Base-by-base conservation (phyloP, 2,329 filamentous ascomycete genomes). In the Eurotiales sp. region DNA sequence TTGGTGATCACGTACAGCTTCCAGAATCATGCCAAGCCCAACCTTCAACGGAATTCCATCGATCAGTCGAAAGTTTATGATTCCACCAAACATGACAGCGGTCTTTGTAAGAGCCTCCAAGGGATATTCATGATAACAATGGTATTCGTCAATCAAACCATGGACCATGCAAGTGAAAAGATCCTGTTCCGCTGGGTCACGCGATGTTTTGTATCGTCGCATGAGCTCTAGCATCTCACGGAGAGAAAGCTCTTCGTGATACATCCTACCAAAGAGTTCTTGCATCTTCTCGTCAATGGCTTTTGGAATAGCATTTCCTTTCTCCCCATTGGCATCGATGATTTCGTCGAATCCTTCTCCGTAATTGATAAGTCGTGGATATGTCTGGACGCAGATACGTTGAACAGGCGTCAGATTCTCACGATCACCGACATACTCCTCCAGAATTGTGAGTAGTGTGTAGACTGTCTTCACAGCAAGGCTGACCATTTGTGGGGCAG, bases 111-210 rank as follows among this genome's bases (percentile, higher is more conserved):
- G 76, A 5, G 93, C 93, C 64, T 96, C 92, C n/a, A 96, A 77
- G 0, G 95, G 95, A 68, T 99, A 99, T 63, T 95, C 91, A 36
- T 87, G 83, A 66, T 96, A 99, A 64, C 96, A 95, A 50, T 86
- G 86, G 67, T 96, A 99, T 73, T 99, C 93, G 61, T 99, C 93
- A 61, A 99, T 96, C 3, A 99, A 77, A 1, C 93, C 93, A 63
- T 96, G 91, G 30, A 99, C 95, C 90, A 99, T 99, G 73, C 92
- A 96, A 12, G 92, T 88, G 66, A 99, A 99, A 6, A 96, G 81
- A 65, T 99, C 93, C 67, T 97, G 93, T 55, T 96, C 90, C 14
- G 86, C 75, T 1, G 89, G 80, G 54, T 93, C 87, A 43, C 84
- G 83, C 0, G 95, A 97, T 51, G 84, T 84, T 68, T 99, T 97